phyloP scores from a whole-genome alignment of 495 filamentous ascomycete genomes.

The Neurospora cerealis region DNA sequence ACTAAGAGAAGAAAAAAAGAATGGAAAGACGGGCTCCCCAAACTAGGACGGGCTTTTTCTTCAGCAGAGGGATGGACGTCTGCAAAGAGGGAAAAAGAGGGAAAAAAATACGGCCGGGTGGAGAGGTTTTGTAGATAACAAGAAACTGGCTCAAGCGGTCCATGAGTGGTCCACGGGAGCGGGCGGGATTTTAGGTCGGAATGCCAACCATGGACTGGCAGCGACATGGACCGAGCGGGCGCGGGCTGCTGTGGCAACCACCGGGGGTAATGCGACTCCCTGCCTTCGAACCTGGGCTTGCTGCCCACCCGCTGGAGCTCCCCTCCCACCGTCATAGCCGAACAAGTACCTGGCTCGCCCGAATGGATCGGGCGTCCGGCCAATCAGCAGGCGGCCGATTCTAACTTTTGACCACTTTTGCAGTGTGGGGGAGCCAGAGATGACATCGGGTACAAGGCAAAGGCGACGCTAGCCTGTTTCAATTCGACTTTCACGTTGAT shows the following conservation, averaged over 20 bases:
- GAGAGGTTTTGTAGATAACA: constrained; percentile 21
- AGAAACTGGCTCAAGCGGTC: constrained; percentile 2
- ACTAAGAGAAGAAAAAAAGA: constrained; percentile 3
- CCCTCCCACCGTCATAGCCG: constrained; percentile 27
- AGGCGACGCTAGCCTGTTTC: constrained; percentile 14
- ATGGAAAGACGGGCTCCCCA: constrained; percentile 7
- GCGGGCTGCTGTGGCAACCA: neutral
- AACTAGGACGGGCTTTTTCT: constrained; percentile 2
- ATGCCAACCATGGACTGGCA: constrained; percentile 16
- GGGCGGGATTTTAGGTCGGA: constrained; percentile 25
- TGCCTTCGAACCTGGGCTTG: neutral
- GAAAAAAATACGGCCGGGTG: constrained; percentile 16
- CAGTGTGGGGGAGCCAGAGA: constrained; percentile 22
- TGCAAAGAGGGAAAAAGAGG: constrained; percentile 9
- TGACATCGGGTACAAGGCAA: constrained; percentile 17
- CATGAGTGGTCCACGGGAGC: constrained; percentile 1
- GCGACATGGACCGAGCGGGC: neutral
- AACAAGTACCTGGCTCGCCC: constrained; percentile 19
- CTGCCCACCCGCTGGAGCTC: constrained; percentile 8
- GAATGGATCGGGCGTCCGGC: constrained; percentile 13
- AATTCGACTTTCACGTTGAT: neutral
- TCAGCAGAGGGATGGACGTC: constrained; percentile 2
- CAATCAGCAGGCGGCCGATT: constrained; percentile 18
- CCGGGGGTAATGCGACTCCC: neutral
- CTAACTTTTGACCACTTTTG: constrained; percentile 7